A percentile compares a stretch with the other conserved stretches of the same genome.
Evolutionary conservation across 2,329 filamentous ascomycete species (phyloP).

Genomic region (Fusarium tricinctum): DNA sequence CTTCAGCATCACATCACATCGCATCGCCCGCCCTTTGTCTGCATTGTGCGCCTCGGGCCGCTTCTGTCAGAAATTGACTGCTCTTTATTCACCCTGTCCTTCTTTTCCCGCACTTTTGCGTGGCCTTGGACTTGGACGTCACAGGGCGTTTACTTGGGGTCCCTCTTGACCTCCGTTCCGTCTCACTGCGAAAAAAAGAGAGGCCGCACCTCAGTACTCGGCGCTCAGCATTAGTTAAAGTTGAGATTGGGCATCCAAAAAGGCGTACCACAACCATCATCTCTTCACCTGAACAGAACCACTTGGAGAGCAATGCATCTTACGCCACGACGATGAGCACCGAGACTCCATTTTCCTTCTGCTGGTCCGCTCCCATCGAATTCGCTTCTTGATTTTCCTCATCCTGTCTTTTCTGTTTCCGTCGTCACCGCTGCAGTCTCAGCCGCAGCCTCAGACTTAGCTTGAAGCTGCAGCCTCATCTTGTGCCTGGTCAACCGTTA

Average conservation of each 20-base stretch:
- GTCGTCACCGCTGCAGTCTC: constrained; percentile 45
- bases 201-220: constrained; percentile 18
- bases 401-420: constrained; percentile 52
- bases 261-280: constrained; percentile 32
- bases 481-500: constrained; percentile 36
- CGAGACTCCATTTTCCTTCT: constrained; percentile 63
- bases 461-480: constrained; percentile 38
- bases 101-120: constrained; percentile 23
- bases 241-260: constrained; percentile 37
- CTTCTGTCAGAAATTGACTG: constrained; percentile 26
- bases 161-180: constrained; percentile 27
- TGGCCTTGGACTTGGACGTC: constrained; percentile 36
- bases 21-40: constrained; percentile 41
- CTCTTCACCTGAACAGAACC: constrained; percentile 38
- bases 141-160: constrained; percentile 28
- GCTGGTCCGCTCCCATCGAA: constrained; percentile 66
- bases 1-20: constrained; percentile 38
- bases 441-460: constrained; percentile 38
- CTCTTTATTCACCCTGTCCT: constrained; percentile 17
- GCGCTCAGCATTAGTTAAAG: neutral
- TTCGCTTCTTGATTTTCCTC: constrained; percentile 66
- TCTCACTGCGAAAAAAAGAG: constrained; percentile 37
- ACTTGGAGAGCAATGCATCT: constrained; percentile 54
- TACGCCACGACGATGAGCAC: constrained; percentile 68
- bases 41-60: constrained; percentile 39